These are phyloP conservation scores for Colletotrichum incanum DNA, from an alignment of 2,329 filamentous ascomycete genomes.

Conservation along the genomic window DNA sequence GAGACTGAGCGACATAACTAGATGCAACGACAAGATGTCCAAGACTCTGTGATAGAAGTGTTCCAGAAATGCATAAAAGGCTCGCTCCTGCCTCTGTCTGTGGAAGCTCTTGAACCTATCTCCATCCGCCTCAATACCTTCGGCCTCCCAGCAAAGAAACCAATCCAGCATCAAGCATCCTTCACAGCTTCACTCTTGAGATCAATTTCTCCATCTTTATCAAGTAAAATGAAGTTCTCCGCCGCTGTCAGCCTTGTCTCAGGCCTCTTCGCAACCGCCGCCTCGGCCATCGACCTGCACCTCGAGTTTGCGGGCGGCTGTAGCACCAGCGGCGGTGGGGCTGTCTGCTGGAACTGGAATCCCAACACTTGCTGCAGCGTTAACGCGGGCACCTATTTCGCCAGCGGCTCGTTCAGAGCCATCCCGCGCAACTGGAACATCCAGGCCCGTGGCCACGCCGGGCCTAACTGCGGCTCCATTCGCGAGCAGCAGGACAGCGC, in stretches of 20 bases:
- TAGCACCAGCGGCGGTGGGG: constrained; percentile 29
- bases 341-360: neutral
- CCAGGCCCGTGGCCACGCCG: constrained; percentile 28
- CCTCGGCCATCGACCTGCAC: constrained; percentile 35
- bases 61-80: constrained; percentile 30
- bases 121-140: constrained; percentile 19
- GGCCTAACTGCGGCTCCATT: constrained; percentile 29
- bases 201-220: constrained; percentile 15
- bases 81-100: constrained; percentile 21
- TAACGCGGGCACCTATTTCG: constrained; percentile 24
- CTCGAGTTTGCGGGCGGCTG: constrained; percentile 35
- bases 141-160: constrained; percentile 4
- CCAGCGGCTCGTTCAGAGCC: constrained; percentile 29
- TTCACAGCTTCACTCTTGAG: constrained; percentile 6
- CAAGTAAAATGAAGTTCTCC: constrained; percentile 32
- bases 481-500: constrained; percentile 25
- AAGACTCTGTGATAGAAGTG: neutral
- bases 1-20: constrained; percentile 3
- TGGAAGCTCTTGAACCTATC: constrained; percentile 1
- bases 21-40: neutral
- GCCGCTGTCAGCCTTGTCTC: constrained; percentile 25
- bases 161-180: constrained; percentile 16
- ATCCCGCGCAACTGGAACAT: constrained; percentile 29
- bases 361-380: constrained; percentile 37
- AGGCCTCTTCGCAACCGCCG: constrained; percentile 31